Percentiles rank a stretch among this genome's conserved stretches.
Evolutionary conservation across 164 flowering plant species (phyloP).

Genomic region (Akebia trifoliata): DNA sequence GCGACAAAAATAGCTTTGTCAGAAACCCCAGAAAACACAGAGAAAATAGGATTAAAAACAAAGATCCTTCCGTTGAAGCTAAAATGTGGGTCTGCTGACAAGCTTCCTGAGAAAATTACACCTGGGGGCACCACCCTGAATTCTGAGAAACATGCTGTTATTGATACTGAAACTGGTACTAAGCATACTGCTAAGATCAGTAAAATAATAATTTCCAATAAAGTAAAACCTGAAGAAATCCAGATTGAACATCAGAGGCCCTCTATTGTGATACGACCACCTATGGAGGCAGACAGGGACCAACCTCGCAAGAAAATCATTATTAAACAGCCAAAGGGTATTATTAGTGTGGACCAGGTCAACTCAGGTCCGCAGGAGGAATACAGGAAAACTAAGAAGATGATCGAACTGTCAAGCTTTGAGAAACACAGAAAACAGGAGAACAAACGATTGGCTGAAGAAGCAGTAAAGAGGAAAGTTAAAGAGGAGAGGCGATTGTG

Average conservation of each 20-base stretch:
- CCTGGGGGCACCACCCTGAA: slow-evolving; percentile 28
- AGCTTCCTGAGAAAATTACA: slow-evolving; percentile 34
- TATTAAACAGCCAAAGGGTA: slow-evolving; percentile 71
- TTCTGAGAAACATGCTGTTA: slow-evolving; percentile 37
- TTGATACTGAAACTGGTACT: slow-evolving; percentile 41
- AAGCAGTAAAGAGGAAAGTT: slow-evolving; percentile 33
- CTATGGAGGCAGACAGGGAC: slow-evolving; percentile 43
- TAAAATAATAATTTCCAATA: slow-evolving; percentile 62
- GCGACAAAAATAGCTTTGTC: slow-evolving; percentile 40
- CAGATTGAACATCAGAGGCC: slow-evolving; percentile 47
- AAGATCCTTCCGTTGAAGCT: slow-evolving; percentile 60
- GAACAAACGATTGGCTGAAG: slow-evolving; percentile 28
- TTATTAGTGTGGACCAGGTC: slow-evolving; percentile 37
- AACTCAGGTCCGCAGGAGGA: slow-evolving; percentile 36
- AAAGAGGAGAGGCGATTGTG: slow-evolving; percentile 43
- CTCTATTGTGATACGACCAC: slow-evolving; percentile 56
- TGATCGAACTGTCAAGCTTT: slow-evolving; percentile 53
- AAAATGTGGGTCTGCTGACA: slow-evolving; percentile 60
- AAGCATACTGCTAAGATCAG: slow-evolving; percentile 48
- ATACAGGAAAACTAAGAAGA: slow-evolving; percentile 65
- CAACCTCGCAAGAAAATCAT: slow-evolving; percentile 61
- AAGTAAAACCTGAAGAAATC: slow-evolving; percentile 49
- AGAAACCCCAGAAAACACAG: slow-evolving; percentile 56
- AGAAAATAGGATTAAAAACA: slow-evolving; percentile 38
- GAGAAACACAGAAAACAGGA: slow-evolving; percentile 42